These are phyloP conservation scores for Colletotrichum cordylinicola DNA, from an alignment of 2,329 filamentous ascomycete species.

Conservation along the genomic window DNA sequence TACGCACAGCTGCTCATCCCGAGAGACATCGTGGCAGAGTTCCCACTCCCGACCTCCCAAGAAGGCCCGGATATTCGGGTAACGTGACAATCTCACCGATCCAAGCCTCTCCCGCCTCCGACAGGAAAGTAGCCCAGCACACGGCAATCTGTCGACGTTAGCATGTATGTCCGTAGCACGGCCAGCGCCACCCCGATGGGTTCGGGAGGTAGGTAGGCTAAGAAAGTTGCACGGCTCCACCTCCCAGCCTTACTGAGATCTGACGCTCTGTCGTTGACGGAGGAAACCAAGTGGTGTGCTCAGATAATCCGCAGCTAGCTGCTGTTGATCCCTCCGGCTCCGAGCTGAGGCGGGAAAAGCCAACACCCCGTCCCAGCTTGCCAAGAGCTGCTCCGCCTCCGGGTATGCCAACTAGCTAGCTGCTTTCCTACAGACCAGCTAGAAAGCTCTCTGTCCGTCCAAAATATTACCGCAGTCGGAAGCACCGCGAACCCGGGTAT, in stretches of 20 bases:
- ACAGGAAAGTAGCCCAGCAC: neutral
- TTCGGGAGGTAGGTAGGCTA: neutral
- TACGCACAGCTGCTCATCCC: neutral
- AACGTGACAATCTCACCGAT: neutral
- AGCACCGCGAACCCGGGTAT: neutral
- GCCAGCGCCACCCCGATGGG: neutral
- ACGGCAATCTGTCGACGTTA: neutral
- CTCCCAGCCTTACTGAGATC: neutral
- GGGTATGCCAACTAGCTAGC: neutral
- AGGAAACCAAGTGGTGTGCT: neutral
- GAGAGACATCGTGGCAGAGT: neutral
- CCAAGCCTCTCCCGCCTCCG: neutral
- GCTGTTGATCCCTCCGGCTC: neutral
- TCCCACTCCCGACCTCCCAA: neutral
- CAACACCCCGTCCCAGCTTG: neutral
- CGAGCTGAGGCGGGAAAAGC: neutral
- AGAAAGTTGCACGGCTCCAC: neutral
- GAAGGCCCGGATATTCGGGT: accelerated
- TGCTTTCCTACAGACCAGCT: neutral
- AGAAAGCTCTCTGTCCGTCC: neutral
- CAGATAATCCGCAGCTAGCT: neutral
- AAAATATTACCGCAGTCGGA: neutral
- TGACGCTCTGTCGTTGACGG: neutral
- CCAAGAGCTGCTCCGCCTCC: neutral
- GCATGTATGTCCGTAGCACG: neutral